phyloP scores from a whole-genome alignment of 2,329 filamentous ascomycete species.

The Rachicladosporium sp. region DNA sequence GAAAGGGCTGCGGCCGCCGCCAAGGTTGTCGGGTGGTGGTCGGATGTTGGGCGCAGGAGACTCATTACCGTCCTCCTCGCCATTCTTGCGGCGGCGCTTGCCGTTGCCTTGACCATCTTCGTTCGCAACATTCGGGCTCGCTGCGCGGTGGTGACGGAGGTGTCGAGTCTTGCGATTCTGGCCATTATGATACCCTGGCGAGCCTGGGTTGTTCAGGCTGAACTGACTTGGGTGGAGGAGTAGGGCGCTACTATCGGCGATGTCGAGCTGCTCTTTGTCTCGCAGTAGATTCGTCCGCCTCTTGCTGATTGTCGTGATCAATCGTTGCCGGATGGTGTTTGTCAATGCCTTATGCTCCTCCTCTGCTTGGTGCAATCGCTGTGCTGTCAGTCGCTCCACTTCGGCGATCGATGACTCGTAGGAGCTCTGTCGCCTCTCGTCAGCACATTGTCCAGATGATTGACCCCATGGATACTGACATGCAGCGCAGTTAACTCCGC shows the following conservation, averaged over 20 bases:
- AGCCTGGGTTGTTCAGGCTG: slow-evolving; percentile 51
- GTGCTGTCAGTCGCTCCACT: slow-evolving; percentile 44
- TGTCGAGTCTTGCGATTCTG: slow-evolving; percentile 52
- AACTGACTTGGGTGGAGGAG: slow-evolving; percentile 55
- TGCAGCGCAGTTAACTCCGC: slow-evolving; percentile 67
- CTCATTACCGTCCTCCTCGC: slow-evolving; percentile 47
- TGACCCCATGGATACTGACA: slow-evolving; percentile 40
- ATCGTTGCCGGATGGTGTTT: slow-evolving; percentile 47
- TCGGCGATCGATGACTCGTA: slow-evolving; percentile 44
- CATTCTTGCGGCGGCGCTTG: slow-evolving; percentile 46
- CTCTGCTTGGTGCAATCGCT: slow-evolving; percentile 48
- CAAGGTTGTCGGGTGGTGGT: slow-evolving; percentile 28
- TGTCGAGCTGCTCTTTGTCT: slow-evolving; percentile 55
- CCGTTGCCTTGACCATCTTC: slow-evolving; percentile 27
- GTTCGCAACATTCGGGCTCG: slow-evolving; percentile 20
- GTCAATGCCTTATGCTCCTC: slow-evolving; percentile 50
- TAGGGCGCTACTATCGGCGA: slow-evolving; percentile 53
- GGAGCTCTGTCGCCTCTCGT: slow-evolving; percentile 34
- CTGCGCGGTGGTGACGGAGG: slow-evolving; percentile 38
- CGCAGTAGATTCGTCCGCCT: slow-evolving; percentile 46
- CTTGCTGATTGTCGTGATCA: slow-evolving; percentile 45
- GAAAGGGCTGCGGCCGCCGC: slow-evolving; percentile 37
- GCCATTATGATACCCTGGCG: slow-evolving; percentile 41
- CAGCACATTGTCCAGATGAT: not conserved
- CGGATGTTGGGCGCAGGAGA: slow-evolving; percentile 43